Evolutionary conservation across 179 eudicot genomes (phyloP), one percentile per base, ranked within the genome.

Genomic region (Camellia oleifera): DNA sequence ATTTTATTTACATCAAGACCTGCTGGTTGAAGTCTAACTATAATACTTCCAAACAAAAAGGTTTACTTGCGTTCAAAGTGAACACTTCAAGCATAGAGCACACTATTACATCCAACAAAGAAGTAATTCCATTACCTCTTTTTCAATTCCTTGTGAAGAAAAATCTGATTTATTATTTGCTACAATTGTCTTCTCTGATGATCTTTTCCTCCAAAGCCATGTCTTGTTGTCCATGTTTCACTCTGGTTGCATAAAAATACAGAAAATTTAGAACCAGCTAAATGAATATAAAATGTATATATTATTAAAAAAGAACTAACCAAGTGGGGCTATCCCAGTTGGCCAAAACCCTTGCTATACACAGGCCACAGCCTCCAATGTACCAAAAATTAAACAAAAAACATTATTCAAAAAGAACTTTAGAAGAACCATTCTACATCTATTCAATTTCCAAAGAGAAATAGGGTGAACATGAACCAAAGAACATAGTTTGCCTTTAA

Each of bases 191-290:
- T 89, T 90, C 84, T 90, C 93, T 0, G 94, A 82, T 54, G 88
- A 66, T 72, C 82, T 88, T 77, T 85, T 89, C 77, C 84, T 88
- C 98, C 98, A 93, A 17, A 80, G 88, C 98, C 96, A 90, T 42
- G 93, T 46, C 79, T 87, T 94, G 2, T 86, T 86, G 69, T 94
- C 97, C 98, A 94, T 94, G 52, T 79, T 81, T 52, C 52, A 12
- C 48, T 65, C 72, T 77, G 32, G 32, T 76, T 5, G 14, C 45
- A 45, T 3, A 26, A 26, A 76, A 64, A 50, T 5, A 32, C 26
- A 7, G 13, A 68, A 68, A 69, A 17, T 10, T 78, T 57, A 68
- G 54, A 44, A 68, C 50, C 54, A n/a, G 75, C 48, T 77, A 48
- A 23, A 77, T 77, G 46, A 44, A 66, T 11, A 18, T 15, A 48